Percentiles rank a stretch among this genome's conserved stretches.
Evolutionary conservation across 169 alveolate species (phyloP).

Genomic region (Pseudocohnilembus persalinus): DNA sequence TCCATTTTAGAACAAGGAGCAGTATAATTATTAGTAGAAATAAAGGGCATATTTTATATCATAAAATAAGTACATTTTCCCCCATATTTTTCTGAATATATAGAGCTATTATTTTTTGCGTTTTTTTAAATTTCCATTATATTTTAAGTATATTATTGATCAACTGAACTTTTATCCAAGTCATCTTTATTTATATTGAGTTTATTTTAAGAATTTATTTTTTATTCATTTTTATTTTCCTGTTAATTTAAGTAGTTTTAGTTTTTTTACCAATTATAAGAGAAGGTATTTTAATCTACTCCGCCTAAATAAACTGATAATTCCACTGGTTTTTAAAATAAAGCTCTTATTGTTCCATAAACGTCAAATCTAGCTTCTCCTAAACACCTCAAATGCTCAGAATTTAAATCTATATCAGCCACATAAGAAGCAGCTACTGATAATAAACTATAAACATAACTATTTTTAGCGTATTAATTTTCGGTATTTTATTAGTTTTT

Average conservation of each 20-base stretch:
- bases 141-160: not conserved
- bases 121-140: too few species aligned
- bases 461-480: slow-evolving; percentile 24
- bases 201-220: not conserved
- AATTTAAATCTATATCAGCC: slow-evolving; percentile 61
- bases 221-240: too few species aligned
- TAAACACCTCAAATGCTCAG: slow-evolving; percentile 56
- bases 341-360: slow-evolving; percentile 46
- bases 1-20: slow-evolving; percentile 10
- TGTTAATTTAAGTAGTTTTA: too few species aligned
- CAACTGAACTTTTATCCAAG: not conserved
- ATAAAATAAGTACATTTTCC: slow-evolving; percentile 11
- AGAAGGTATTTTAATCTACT: too few species aligned
- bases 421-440: slow-evolving; percentile 49
- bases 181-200: not conserved
- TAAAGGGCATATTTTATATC: slow-evolving; percentile 11
- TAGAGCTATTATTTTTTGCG: not conserved
- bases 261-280: not conserved
- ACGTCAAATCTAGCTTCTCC: slow-evolving; percentile 53
- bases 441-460: slow-evolving; percentile 49
- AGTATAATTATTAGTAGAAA: not conserved
- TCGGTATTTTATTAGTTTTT: too few species aligned
- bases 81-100: not conserved
- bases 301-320: not conserved
- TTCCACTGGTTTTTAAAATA: slow-evolving; percentile 20